phyloP scores from a whole-genome alignment of 306 rosid species.

The Dryas drummondii region DNA sequence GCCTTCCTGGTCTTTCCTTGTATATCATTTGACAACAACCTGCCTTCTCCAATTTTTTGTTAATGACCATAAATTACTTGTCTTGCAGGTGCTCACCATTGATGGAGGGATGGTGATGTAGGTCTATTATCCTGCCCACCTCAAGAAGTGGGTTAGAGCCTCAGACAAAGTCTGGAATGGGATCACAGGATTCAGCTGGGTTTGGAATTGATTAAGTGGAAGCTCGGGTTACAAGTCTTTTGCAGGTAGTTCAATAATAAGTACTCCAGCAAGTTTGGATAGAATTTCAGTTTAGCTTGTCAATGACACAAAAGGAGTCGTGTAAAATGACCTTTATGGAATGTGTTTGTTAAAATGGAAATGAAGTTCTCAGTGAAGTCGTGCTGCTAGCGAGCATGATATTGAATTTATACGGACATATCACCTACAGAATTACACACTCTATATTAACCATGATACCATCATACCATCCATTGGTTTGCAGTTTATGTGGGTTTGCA shows the following conservation, averaged over 20 bases:
- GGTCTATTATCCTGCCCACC: conserved; percentile 13
- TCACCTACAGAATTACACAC: background rate
- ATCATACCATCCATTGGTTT: background rate
- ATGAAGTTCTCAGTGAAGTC: conserved; percentile 14
- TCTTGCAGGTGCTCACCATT: conserved; percentile 74
- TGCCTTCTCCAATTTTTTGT: background rate
- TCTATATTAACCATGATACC: background rate
- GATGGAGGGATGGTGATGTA: conserved; percentile 98
- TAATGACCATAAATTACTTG: conserved; percentile 1
- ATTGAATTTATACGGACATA: background rate
- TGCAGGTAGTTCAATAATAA: conserved; percentile 15
- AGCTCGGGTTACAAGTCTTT: conserved; percentile 26
- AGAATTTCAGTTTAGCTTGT: conserved; percentile 35
- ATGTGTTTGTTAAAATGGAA: conserved; percentile 9
- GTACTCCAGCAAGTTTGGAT: conserved; percentile 18
- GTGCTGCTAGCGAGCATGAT: background rate
- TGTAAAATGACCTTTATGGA: conserved; percentile 17
- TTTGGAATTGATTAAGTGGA: conserved; percentile 4
- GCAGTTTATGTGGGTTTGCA: background rate
- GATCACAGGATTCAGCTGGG: conserved; percentile 21
- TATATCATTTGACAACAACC: background rate
- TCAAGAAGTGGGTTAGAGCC: conserved; percentile 11
- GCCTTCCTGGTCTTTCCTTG: background rate
- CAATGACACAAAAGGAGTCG: conserved; percentile 21
- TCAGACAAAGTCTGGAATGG: conserved; percentile 12